These are phyloP conservation scores for Pisolithus thermaeus DNA, from an alignment of 1,284 basidiomycete species.

Conservation along the genomic window DNA sequence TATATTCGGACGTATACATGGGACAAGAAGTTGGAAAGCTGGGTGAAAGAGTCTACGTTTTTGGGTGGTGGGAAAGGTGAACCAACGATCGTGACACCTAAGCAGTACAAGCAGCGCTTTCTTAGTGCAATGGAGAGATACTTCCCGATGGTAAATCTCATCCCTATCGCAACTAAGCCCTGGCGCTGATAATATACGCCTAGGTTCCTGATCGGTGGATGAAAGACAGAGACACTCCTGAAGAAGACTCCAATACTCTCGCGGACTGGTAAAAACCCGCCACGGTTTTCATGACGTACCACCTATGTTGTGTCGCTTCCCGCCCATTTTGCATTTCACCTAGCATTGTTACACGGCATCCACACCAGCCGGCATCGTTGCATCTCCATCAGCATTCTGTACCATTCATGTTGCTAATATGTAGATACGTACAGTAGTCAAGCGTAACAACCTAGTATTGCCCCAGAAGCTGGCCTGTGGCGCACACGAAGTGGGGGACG, in stretches of 20 bases:
- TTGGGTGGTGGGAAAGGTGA: constrained; percentile 80
- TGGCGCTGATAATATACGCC: constrained; percentile 4
- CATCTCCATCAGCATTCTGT: neutral
- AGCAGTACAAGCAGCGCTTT: constrained; percentile 84
- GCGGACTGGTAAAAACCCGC: constrained; percentile 40
- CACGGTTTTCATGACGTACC: neutral
- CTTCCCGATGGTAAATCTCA: constrained; percentile 65
- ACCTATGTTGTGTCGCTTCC: neutral
- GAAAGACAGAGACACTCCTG: constrained; percentile 71
- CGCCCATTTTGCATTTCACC: neutral
- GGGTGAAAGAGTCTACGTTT: constrained; percentile 93
- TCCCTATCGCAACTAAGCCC: neutral
- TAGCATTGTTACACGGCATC: neutral
- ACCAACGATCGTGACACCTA: constrained; percentile 88
- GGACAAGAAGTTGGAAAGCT: constrained; percentile 98
- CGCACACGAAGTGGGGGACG: too few relatives aligned
- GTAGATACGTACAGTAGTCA: neutral
- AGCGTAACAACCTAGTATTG: too few relatives aligned
- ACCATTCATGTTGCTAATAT: neutral
- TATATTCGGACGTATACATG: constrained; percentile 93
- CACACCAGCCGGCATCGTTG: neutral
- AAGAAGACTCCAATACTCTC: constrained; percentile 60
- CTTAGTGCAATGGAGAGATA: constrained; percentile 90
- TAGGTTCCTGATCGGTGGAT: constrained; percentile 81
- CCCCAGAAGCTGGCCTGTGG: too few relatives aligned